These are phyloP conservation scores for Dalbergia oliveri DNA, from an alignment of 306 rosid species.

Conservation along the genomic window DNA sequence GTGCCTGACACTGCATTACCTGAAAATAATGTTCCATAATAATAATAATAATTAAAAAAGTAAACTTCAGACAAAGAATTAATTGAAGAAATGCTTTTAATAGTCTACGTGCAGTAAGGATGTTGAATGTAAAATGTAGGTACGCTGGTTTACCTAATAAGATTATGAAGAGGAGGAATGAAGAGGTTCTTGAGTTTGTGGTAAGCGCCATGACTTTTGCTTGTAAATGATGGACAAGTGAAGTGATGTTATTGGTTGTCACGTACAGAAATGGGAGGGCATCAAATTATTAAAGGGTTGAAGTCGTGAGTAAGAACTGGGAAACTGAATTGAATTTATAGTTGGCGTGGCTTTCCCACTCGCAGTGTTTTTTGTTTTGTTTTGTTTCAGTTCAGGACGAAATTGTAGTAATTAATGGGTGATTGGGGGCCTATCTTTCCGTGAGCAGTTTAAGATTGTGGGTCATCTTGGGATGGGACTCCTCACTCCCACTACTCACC, in stretches of 20 bases:
- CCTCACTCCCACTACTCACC: background rate
- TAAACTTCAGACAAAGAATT: background rate
- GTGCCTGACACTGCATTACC: constrained; percentile 53
- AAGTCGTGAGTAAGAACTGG: background rate
- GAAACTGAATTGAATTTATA: constrained; percentile 6
- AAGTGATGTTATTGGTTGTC: too few relatives aligned
- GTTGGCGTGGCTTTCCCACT: background rate
- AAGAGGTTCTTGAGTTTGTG: constrained; percentile 10
- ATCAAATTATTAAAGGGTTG: background rate
- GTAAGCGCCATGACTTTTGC: constrained; percentile 31
- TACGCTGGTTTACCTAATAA: constrained; percentile 34
- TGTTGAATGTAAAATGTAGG: background rate
- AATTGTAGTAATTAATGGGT: background rate
- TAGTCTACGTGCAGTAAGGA: background rate
- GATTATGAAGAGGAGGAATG: constrained; percentile 42
- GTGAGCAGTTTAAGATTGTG: constrained; percentile 45
- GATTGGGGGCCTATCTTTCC: constrained; percentile 37
- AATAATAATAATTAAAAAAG: background rate
- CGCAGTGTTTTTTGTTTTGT: background rate
- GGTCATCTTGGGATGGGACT: constrained; percentile 36
- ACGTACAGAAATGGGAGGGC: background rate
- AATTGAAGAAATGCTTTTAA: too few relatives aligned
- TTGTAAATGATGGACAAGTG: background rate
- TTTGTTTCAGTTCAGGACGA: background rate
- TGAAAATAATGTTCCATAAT: constrained; percentile 13